These are phyloP conservation scores for Penicillium sp. DNA, from an alignment of 2,329 filamentous ascomycete genomes.

Conservation along the genomic window DNA sequence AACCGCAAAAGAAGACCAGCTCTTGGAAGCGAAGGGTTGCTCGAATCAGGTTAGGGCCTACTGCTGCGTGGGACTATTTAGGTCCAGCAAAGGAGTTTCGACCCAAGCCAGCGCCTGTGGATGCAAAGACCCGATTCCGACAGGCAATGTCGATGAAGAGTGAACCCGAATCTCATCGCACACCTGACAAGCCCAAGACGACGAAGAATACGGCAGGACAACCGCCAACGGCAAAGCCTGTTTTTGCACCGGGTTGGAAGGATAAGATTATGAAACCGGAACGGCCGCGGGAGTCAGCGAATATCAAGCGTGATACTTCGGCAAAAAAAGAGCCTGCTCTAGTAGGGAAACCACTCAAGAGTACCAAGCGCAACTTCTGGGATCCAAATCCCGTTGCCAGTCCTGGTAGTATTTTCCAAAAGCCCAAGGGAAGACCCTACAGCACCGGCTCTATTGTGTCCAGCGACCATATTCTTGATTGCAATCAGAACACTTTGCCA, in stretches of 20 bases:
- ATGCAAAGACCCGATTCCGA: neutral
- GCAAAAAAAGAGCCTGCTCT: neutral
- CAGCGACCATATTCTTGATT: neutral
- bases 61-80: neutral
- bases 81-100: neutral
- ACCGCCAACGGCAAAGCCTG: neutral
- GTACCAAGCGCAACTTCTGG: slow-evolving; percentile 6
- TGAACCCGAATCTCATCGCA: neutral
- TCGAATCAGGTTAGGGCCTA: neutral
- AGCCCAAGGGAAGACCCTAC: neutral
- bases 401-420: neutral
- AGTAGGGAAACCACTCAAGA: neutral
- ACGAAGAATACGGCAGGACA: neutral
- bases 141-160: neutral
- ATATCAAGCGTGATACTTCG: neutral
- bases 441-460: neutral
- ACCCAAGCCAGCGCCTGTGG: neutral
- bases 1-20: neutral
- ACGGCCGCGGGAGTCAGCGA: neutral
- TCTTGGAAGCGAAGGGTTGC: neutral
- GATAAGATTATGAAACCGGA: neutral
- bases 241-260: neutral
- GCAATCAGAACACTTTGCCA: neutral
- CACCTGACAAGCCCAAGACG: neutral
- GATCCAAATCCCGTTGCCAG: slow-evolving; percentile 8